Evolutionary conservation across 805 yeast species (phyloP), one percentile per base, ranked within the genome.

Genomic region (Saturnispora dispora): DNA sequence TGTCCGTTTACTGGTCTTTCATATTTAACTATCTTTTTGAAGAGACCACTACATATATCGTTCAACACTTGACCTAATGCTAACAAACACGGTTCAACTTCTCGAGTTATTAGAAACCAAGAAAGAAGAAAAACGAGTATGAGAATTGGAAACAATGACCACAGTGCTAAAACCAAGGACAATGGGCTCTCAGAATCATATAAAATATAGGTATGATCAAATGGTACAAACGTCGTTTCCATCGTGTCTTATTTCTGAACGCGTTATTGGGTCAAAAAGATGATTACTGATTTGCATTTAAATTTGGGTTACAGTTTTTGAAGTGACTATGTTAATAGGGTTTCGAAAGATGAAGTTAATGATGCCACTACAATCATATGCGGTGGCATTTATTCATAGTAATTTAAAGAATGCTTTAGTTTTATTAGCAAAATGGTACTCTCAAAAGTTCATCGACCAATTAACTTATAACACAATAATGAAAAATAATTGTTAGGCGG

Each of bases 1-100:
- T 85, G 74, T 3, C 69, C 69, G 25, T 52, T 53, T 2, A 52
- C 3, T 0, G 99, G 99, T 55, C 99, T 74, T 22, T 87, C 83
- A 61, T 85, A 86, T 57, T 77, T 79, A 39, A 88, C 65, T 1
- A 78, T 37, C 20, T 73, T 71, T 63, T 91, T 91, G 40, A 86
- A 67, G 2, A 84, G 57, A 52, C 83, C 79, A 66, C 91, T 91
- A 25, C 81, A 60, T 0, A 82, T 61, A 64, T 93, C 97, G 55
- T 87, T 85, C 17, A 75, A 69, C 7, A 90, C 79, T 60, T 91
- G 98, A 1, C 98, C 99, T 1, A 77, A 85, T 0, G 91, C 91
- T 55, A 88, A 74, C 47, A 90, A 69, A 20, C 88, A 81, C 1
- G 96, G 87, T 63, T 90, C 96, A 27, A 88, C 74, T 60, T 93